These are phyloP conservation scores for Whalleya microplaca DNA, from an alignment of 2,329 filamentous ascomycete genomes.

Conservation along the genomic window DNA sequence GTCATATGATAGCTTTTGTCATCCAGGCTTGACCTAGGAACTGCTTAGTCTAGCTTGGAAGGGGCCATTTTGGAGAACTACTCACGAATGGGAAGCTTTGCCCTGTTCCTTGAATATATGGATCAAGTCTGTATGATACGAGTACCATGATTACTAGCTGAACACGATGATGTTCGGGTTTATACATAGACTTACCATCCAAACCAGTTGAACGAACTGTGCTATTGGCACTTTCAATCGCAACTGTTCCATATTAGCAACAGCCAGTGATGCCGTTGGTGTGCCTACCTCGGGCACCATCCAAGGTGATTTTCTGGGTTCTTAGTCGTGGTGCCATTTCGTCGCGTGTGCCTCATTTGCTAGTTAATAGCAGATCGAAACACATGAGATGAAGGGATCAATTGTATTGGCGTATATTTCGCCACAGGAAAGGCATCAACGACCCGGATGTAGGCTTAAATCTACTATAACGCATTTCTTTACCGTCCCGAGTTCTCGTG, in stretches of 20 bases:
- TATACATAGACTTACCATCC: conserved; percentile 27
- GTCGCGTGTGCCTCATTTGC: conserved; percentile 6
- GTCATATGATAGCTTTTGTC: conserved; percentile 83
- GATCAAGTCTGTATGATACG: conserved; percentile 28
- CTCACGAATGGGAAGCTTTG: conserved; percentile 33
- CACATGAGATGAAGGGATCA: background rate
- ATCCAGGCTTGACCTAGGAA: conserved; percentile 49
- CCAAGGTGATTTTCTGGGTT: conserved; percentile 33
- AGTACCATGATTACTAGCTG: conserved; percentile 3
- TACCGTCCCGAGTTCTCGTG: background rate
- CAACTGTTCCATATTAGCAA: conserved; percentile 29
- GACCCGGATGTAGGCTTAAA: background rate
- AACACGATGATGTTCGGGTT: background rate
- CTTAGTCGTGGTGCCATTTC: conserved; percentile 33
- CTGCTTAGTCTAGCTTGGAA: conserved; percentile 3
- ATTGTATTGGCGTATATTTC: background rate
- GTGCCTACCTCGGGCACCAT: conserved; percentile 31
- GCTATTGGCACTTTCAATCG: conserved; percentile 32
- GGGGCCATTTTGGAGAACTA: background rate
- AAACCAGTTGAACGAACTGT: conserved; percentile 30
- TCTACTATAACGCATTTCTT: background rate
- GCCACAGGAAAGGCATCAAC: background rate
- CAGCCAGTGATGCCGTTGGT: background rate
- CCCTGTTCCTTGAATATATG: conserved; percentile 37
- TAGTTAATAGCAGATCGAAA: background rate